Evolutionary conservation across 106 monocot species (phyloP).

Genomic region (Platanthera guangdongensis): DNA sequence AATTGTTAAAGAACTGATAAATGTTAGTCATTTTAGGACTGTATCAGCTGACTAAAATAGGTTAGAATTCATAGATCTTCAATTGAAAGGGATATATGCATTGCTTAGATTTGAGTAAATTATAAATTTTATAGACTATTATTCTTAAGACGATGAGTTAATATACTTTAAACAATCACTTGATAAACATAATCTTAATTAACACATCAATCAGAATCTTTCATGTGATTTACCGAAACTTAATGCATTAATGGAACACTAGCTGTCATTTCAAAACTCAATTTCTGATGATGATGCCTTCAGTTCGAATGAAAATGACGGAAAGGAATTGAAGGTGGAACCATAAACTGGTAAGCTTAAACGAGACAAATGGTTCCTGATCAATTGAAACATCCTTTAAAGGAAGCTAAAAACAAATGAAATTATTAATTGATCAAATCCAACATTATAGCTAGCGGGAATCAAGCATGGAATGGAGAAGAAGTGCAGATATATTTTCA

Average conservation of each 20-base stretch:
- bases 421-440: background rate
- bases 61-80: background rate
- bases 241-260: background rate
- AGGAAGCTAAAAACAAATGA: background rate
- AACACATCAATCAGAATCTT: background rate
- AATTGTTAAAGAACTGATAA: no score
- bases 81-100: background rate
- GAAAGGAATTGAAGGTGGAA: background rate
- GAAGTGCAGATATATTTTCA: background rate
- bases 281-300: background rate
- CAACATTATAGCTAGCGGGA: background rate
- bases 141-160: background rate
- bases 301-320: background rate
- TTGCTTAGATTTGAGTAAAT: no score
- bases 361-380: background rate
- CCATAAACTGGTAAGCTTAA: background rate
- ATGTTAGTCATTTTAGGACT: background rate
- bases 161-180: background rate
- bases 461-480: background rate
- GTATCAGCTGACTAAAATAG: background rate
- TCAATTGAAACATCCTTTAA: background rate
- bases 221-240: background rate
- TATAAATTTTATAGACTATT: no score
- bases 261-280: background rate
- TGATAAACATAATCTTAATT: background rate